A percentile compares a stretch with the other conserved stretches of the same genome.
Conservation (phyloP, 305 asterid species). For the Solanum hybrid region DNA sequence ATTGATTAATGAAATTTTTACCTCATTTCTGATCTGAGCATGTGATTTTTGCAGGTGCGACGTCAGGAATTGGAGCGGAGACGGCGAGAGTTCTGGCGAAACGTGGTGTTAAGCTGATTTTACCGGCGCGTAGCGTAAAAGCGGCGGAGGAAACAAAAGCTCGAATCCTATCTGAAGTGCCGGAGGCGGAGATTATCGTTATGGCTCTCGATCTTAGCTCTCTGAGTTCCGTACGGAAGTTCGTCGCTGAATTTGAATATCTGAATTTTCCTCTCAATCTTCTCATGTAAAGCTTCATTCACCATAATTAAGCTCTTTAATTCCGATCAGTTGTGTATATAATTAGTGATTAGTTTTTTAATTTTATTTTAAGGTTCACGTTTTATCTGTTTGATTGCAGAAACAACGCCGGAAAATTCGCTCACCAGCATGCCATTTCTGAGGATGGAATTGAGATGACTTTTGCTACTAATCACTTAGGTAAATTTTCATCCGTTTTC, state of each 20-base stretch:
- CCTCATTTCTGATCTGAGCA: neutral
- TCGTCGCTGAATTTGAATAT: slow-evolving; percentile 50
- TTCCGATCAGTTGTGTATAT: neutral
- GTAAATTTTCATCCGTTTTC: slow-evolving; percentile 25
- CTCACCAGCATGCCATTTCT: slow-evolving; percentile 8
- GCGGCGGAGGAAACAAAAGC: slow-evolving; percentile 69
- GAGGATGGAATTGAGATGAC: slow-evolving; percentile 14
- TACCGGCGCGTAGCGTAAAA: slow-evolving; percentile 72
- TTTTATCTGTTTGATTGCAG: slow-evolving; percentile 12
- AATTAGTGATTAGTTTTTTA: neutral
- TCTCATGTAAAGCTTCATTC: slow-evolving; percentile 47
- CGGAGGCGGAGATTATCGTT: slow-evolving; percentile 51
- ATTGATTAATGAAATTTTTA: neutral
- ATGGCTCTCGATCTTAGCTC: slow-evolving; percentile 90
- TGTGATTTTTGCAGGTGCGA: slow-evolving; percentile 49
- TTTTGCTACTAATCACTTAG: slow-evolving; percentile 20
- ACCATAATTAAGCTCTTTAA: neutral
- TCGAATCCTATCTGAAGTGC: slow-evolving; percentile 58
- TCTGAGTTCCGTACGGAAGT: slow-evolving; percentile 54
- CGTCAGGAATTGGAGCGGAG: slow-evolving; percentile 95
- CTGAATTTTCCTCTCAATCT: slow-evolving; percentile 72
- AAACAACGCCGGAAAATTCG: slow-evolving; percentile 27
- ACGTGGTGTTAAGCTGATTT: slow-evolving; percentile 67
- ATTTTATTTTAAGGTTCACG: neutral
- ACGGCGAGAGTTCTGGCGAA: slow-evolving; percentile 81